Evolutionary conservation across 2,329 filamentous ascomycete genomes (phyloP).

Genomic region (Colletotrichum trifolii): DNA sequence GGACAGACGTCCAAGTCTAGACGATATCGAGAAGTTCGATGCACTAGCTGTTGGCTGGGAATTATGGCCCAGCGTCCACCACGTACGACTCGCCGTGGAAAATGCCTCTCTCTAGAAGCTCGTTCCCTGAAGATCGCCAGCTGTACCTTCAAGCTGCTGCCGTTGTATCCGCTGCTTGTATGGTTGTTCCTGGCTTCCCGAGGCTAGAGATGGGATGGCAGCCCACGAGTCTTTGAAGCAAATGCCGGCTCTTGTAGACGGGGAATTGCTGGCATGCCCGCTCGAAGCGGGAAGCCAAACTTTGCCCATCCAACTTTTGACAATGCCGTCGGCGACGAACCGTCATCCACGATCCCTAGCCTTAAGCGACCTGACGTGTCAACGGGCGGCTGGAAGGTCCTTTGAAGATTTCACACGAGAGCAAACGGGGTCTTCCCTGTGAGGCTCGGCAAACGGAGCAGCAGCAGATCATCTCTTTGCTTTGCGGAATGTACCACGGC

Average conservation of each 20-base stretch:
- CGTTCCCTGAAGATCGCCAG: slow-evolving; percentile 26
- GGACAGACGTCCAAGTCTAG: slow-evolving; percentile 1
- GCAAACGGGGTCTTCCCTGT: slow-evolving; percentile 16
- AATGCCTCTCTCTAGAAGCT: slow-evolving; percentile 33
- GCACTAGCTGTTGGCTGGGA: slow-evolving; percentile 9
- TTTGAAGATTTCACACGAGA: slow-evolving; percentile 25
- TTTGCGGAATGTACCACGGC: not conserved
- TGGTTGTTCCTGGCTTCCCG: slow-evolving; percentile 13
- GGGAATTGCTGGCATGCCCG: not conserved
- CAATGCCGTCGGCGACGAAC: slow-evolving; percentile 22
- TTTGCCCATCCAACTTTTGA: slow-evolving; percentile 15
- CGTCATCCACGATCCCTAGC: slow-evolving; percentile 3
- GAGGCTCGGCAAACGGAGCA: slow-evolving; percentile 10
- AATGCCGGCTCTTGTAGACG: slow-evolving; percentile 5
- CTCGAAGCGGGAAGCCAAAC: slow-evolving; percentile 8
- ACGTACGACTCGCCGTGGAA: slow-evolving; percentile 5
- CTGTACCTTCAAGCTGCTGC: slow-evolving; percentile 9
- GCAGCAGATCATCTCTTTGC: not conserved
- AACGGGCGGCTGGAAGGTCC: slow-evolving; percentile 10
- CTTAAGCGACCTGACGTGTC: not conserved
- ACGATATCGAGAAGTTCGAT: not conserved
- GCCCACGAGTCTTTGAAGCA: not conserved
- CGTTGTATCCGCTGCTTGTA: slow-evolving; percentile 2
- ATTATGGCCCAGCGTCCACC: not conserved
- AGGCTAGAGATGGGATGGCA: slow-evolving; percentile 29